phyloP scores from a whole-genome alignment of 2,329 filamentous ascomycete species.

The Aspergillus pseudotamarii region DNA sequence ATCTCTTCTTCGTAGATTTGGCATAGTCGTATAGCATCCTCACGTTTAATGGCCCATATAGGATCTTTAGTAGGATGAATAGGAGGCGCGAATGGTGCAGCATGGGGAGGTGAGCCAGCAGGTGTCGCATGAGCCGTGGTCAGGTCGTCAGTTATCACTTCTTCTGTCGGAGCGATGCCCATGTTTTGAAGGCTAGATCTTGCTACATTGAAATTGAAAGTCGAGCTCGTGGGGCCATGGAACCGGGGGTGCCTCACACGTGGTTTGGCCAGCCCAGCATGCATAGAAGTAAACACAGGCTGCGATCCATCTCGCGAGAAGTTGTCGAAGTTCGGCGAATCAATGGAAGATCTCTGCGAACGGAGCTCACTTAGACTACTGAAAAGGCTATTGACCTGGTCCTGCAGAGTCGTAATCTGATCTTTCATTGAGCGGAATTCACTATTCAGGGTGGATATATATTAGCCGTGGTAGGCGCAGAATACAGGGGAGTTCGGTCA shows the following conservation, averaged over 20 bases:
- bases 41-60: slow-evolving; percentile 74
- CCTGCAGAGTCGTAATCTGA: slow-evolving; percentile 74
- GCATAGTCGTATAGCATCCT: slow-evolving; percentile 79
- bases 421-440: slow-evolving; percentile 82
- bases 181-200: slow-evolving; percentile 86
- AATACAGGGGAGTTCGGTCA: neutral
- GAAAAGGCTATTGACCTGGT: slow-evolving; percentile 79
- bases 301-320: slow-evolving; percentile 45
- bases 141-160: slow-evolving; percentile 62
- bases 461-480: slow-evolving; percentile 8
- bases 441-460: slow-evolving; percentile 31
- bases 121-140: slow-evolving; percentile 58
- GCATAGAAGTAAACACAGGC: slow-evolving; percentile 39
- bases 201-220: slow-evolving; percentile 83
- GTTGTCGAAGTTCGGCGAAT: slow-evolving; percentile 37
- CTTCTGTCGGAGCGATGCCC: slow-evolving; percentile 71
- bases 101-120: slow-evolving; percentile 44
- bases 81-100: slow-evolving; percentile 33
- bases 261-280: slow-evolving; percentile 47
- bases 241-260: slow-evolving; percentile 67
- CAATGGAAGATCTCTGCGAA: slow-evolving; percentile 41
- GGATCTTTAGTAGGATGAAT: slow-evolving; percentile 67
- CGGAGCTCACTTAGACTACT: slow-evolving; percentile 71
- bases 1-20: slow-evolving; percentile 86
- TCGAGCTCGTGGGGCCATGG: slow-evolving; percentile 80